A percentile compares a stretch with the other conserved stretches of the same genome.
These are phyloP conservation scores for Botrytis hyacinthi DNA, from an alignment of 2,329 filamentous ascomycete species.

Conservation along the genomic window DNA sequence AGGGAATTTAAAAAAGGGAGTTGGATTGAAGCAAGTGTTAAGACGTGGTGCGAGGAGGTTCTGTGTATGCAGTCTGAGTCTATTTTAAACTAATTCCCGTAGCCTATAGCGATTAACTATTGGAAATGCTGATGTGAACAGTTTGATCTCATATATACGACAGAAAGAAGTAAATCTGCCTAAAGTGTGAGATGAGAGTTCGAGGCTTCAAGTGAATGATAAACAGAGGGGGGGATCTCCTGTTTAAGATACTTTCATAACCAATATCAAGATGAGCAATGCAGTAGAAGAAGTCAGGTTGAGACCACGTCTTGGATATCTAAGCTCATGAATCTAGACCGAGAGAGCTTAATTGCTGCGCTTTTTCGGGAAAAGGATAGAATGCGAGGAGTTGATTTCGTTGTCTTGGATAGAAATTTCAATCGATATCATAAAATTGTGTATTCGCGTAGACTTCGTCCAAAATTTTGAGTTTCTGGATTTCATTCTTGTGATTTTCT, in stretches of 20 bases:
- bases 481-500: neutral
- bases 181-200: neutral
- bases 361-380: neutral
- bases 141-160: neutral
- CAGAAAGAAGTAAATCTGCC: neutral
- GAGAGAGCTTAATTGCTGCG: neutral
- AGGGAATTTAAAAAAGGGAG: accelerated
- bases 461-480: neutral
- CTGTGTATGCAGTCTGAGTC: neutral
- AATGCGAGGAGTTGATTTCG: neutral
- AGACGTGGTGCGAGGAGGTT: neutral
- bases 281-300: no score
- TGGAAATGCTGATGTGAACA: neutral
- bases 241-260: neutral
- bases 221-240: neutral
- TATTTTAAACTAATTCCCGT: neutral
- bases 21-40: neutral
- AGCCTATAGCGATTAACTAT: accelerated
- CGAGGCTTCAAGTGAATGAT: neutral
- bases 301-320: no score
- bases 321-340: neutral
- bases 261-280: neutral
- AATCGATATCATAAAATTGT: neutral
- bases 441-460: no score
- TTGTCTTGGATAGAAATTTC: neutral